A percentile compares a stretch with the other conserved stretches of the same genome.
Evolutionary conservation across 1,284 basidiomycete species (phyloP).

Genomic region (Agaricales sp.): DNA sequence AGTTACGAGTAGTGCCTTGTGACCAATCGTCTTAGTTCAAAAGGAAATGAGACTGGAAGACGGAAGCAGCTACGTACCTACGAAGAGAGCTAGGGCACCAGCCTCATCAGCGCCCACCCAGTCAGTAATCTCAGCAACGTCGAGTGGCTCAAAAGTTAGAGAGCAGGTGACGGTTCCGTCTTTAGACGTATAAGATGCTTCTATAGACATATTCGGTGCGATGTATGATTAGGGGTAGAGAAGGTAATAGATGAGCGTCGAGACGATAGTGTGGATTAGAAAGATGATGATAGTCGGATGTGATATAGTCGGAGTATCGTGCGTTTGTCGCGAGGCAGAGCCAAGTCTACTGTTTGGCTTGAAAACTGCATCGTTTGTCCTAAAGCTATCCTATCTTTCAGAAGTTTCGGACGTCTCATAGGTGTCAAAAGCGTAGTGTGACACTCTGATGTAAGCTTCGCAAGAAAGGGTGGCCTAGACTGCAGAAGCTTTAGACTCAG

Average conservation of each 20-base stretch:
- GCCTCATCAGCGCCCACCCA: conserved; percentile 1
- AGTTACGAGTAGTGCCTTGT: neutral
- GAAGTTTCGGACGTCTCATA: too few species aligned
- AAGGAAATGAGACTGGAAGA: neutral
- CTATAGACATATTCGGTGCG: neutral
- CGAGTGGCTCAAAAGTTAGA: neutral
- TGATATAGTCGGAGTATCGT: neutral
- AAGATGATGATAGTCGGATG: neutral
- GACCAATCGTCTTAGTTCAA: neutral
- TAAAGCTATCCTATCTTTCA: too few species aligned
- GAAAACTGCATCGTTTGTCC: too few species aligned
- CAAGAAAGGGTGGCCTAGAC: too few species aligned
- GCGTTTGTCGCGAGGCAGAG: neutral
- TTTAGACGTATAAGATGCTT: neutral
- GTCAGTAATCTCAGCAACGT: neutral
- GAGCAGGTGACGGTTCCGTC: conserved; percentile 1
- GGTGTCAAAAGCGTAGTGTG: too few species aligned
- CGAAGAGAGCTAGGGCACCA: neutral
- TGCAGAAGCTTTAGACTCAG: too few species aligned
- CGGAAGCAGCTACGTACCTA: neutral
- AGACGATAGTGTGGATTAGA: neutral
- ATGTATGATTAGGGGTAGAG: too few species aligned
- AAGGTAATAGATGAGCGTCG: neutral
- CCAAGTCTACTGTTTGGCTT: too few species aligned
- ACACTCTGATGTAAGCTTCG: too few species aligned